Conservation (phyloP, 2,329 filamentous ascomycete species). For the Nectriaceae sp. region DNA sequence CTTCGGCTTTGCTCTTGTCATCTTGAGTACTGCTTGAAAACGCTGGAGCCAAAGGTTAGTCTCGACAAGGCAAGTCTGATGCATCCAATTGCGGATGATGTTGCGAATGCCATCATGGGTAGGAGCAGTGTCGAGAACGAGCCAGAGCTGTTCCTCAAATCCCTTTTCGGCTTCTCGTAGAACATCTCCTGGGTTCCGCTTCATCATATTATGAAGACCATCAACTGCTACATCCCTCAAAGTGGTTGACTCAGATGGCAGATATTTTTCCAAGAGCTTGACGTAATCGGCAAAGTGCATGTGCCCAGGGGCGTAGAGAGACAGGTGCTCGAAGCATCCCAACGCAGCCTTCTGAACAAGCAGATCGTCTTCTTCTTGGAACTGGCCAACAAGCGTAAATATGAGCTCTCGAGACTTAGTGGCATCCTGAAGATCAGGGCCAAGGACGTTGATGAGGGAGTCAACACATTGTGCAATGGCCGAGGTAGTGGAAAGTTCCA, state of each 20-base stretch:
- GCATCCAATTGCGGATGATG: constrained; percentile 90
- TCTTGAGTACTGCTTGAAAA: constrained; percentile 85
- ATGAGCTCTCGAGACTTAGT: constrained; percentile 91
- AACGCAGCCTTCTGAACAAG: constrained; percentile 76
- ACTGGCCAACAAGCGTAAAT: constrained; percentile 80
- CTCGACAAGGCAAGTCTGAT: constrained; percentile 80
- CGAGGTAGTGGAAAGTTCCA: constrained; percentile 79
- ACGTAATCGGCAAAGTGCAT: constrained; percentile 87
- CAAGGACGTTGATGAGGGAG: constrained; percentile 94
- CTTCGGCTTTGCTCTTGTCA: constrained; percentile 71
- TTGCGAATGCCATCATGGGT: constrained; percentile 79
- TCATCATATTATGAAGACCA: constrained; percentile 93
- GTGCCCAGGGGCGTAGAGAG: constrained; percentile 85
- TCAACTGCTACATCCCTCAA: constrained; percentile 82
- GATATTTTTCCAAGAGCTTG: constrained; percentile 73
- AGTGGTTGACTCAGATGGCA: constrained; percentile 68
- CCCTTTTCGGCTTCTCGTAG: constrained; percentile 73
- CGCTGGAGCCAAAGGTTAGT: constrained; percentile 85
- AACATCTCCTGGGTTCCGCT: constrained; percentile 82
- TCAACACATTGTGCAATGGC: constrained; percentile 88
- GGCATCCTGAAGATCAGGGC: constrained; percentile 91
- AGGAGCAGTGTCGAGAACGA: constrained; percentile 77
- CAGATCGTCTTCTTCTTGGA: constrained; percentile 72
- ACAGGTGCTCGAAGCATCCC: constrained; percentile 85
- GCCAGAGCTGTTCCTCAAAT: constrained; percentile 90